Percentiles rank a stretch among this genome's conserved stretches.
phyloP scores from a whole-genome alignment of 495 filamentous ascomycete species.

The Penicillium taxi region DNA sequence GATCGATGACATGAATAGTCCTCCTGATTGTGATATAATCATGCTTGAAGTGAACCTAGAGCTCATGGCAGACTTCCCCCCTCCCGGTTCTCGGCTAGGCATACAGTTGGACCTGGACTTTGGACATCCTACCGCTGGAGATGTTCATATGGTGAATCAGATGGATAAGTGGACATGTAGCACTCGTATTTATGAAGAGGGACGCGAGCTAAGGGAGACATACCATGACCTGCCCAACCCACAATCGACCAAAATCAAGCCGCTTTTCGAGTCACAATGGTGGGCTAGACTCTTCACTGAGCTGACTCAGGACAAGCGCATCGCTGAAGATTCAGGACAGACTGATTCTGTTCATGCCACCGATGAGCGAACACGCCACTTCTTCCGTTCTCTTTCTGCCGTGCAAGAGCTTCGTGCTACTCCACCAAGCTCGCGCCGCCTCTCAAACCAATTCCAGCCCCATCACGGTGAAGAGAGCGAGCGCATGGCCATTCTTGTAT shows the following conservation, averaged over 20 bases:
- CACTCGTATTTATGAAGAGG: conserved; percentile 39
- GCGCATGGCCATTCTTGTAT: conserved; percentile 44
- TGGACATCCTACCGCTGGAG: conserved; percentile 28
- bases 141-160: conserved; percentile 30
- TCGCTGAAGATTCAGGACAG: conserved; percentile 30
- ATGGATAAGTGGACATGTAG: conserved; percentile 43
- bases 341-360: conserved; percentile 26
- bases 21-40: conserved; percentile 41
- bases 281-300: conserved; percentile 42
- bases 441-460: conserved; percentile 25
- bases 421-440: conserved; percentile 22
- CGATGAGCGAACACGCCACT: conserved; percentile 32
- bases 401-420: conserved; percentile 45
- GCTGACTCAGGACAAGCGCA: conserved; percentile 32
- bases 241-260: conserved; percentile 37
- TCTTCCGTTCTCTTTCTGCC: conserved; percentile 37
- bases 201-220: conserved; percentile 26
- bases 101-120: conserved; percentile 41
- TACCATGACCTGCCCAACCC: conserved; percentile 31
- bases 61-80: conserved; percentile 41
- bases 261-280: conserved; percentile 42
- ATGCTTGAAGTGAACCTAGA: conserved; percentile 42
- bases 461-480: conserved; percentile 29
- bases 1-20: conserved; percentile 27
- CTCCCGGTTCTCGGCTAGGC: conserved; percentile 32